Percentiles rank a stretch among this genome's conserved stretches.
phyloP scores from a whole-genome alignment of 345 rosid species.

The Streptanthus diversifolius region DNA sequence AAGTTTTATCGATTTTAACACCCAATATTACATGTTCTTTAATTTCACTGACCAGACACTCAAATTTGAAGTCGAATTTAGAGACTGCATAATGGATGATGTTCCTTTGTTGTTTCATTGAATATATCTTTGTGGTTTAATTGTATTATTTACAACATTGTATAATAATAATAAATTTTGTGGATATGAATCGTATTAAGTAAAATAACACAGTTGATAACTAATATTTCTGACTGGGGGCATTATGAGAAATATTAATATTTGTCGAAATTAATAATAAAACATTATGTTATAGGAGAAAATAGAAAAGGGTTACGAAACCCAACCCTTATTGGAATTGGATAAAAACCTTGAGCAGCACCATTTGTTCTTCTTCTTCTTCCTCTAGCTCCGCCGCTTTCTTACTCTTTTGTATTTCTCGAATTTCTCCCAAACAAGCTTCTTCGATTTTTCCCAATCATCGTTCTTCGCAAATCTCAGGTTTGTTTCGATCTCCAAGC shows the following conservation, averaged over 20 bases:
- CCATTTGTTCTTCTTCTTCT: not conserved
- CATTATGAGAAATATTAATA: not conserved
- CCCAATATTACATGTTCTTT: not conserved
- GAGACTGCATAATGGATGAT: not conserved
- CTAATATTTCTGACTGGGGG: not conserved
- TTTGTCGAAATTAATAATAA: not conserved
- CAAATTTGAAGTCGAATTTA: not conserved
- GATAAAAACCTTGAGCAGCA: conserved; percentile 15
- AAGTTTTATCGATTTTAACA: not conserved
- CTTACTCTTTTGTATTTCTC: conserved; percentile 3
- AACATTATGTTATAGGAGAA: not conserved
- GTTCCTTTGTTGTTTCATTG: not conserved
- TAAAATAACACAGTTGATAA: not conserved
- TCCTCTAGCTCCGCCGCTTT: conserved; percentile 26
- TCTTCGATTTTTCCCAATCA: not conserved
- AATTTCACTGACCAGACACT: not conserved
- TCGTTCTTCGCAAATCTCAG: conserved; percentile 1
- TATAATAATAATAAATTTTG: no score
- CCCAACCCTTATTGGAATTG: not conserved
- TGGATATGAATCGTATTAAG: no score
- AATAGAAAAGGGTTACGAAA: conserved; percentile 8
- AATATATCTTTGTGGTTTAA: no score
- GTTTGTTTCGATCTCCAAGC: conserved; percentile 19
- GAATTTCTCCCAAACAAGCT: not conserved
- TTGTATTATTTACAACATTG: no score